phyloP scores from a whole-genome alignment of 2,329 filamentous ascomycete species.

The Fusarium sp. region DNA sequence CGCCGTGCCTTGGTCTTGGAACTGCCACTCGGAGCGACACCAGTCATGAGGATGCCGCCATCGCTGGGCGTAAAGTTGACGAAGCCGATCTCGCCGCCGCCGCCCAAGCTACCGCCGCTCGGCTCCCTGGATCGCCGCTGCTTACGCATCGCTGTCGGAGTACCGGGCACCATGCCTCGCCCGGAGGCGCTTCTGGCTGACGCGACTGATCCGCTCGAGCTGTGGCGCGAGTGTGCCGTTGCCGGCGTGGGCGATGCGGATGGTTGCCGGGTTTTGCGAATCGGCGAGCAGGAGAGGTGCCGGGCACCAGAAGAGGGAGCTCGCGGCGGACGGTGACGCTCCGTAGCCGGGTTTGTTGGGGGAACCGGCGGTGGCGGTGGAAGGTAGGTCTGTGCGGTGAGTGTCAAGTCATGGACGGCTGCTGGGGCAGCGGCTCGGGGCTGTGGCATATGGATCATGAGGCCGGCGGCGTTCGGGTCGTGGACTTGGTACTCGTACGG shows the following conservation, averaged over 20 bases:
- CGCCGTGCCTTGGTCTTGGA: conserved; percentile 95
- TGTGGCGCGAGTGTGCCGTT: conserved; percentile 57
- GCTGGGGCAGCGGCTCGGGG: conserved; percentile 55
- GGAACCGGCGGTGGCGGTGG: conserved; percentile 52
- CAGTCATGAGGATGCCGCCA: conserved; percentile 83
- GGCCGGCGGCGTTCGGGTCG: conserved; percentile 55
- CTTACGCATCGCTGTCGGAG: conserved; percentile 59
- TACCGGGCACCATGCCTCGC: conserved; percentile 57
- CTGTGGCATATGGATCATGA: conserved; percentile 71
- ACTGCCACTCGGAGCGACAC: conserved; percentile 91
- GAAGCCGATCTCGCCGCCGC: conserved; percentile 70
- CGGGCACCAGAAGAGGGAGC: conserved; percentile 70
- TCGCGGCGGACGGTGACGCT: conserved; percentile 64
- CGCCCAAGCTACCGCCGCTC: conserved; percentile 49
- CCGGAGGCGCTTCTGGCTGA: conserved; percentile 57
- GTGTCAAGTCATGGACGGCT: conserved; percentile 54
- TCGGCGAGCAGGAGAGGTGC: conserved; percentile 59
- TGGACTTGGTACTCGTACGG: conserved; percentile 58
- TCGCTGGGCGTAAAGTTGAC: conserved; percentile 93
- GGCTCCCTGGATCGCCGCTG: conserved; percentile 57
- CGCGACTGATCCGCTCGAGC: conserved; percentile 57
- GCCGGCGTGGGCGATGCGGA: conserved; percentile 59
- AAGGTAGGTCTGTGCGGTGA: conserved; percentile 55
- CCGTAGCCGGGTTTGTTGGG: conserved; percentile 43
- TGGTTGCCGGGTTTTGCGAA: conserved; percentile 61